Base-by-base conservation (phyloP, 2,329 filamentous ascomycete species). In the Penicillium brevicompactum region DNA sequence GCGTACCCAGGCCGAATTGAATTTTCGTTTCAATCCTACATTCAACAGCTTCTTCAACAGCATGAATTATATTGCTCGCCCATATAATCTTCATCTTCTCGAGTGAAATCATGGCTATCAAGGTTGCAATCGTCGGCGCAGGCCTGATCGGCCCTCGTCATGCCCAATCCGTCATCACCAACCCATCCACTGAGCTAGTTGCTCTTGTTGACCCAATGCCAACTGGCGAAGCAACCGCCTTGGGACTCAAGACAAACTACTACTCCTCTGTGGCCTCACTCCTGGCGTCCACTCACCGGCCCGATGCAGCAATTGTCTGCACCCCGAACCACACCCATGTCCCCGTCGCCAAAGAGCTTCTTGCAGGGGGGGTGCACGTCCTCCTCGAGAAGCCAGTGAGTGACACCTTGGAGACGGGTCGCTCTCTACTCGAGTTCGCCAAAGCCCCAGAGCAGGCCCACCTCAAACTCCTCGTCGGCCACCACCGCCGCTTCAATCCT, bases 321-420 rank as follows among this genome's bases (percentile, higher is more conserved):
- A 86, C 83, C 0, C 84, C 84, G 2, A 86, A 85, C 61, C 76
- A 81, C 60, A 84, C 81, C 0, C 84, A 86, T 55, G 82, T 83
- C 4, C 47, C 78, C 0, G 56, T 85, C 1, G 72, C 81, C 2
- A 76, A 74, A n/a, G 73, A 80, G 38, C 71, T 86, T 1, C 71
- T 84, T 1, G 61, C 72, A 0, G 74, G 68, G 0, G 79, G 77
- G 0, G 67, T 85, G n/a, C 79, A 84, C 49, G 72, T 85, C 1
- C 73, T 86, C 0, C 75, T 84, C 18, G 84, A 86, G 63, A 86
- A 86, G 61, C 84, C 84, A 0, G 66, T 86, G 22, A 78, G 79
- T 40, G 76, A 72, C 70, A 63, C 53, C 41, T 55, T 70, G 7
- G 61, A 62, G 3, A 65, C 56, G 6, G 69, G 66, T 1, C 56